Evolutionary conservation across 2,329 filamentous ascomycete genomes (phyloP).

Genomic region (Pyrenochaeta sp.): DNA sequence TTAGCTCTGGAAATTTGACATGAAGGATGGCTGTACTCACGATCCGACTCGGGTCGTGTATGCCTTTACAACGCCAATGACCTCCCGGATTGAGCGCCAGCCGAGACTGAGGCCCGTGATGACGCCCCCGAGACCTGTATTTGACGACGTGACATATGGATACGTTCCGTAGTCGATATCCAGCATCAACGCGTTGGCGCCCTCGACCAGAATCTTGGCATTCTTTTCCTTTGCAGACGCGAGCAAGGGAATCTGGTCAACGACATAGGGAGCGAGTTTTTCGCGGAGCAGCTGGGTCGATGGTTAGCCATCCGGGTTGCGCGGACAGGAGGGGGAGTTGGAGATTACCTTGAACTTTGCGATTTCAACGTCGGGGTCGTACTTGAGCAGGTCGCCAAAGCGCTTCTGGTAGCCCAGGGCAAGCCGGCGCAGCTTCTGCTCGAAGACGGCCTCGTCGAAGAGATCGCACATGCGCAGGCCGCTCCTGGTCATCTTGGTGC

Average conservation of each 20-base stretch:
- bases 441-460: slow-evolving; percentile 71
- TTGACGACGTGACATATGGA: slow-evolving; percentile 68
- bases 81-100: slow-evolving; percentile 66
- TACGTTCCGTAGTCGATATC: slow-evolving; percentile 67
- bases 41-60: slow-evolving; percentile 68
- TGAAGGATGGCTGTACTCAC: slow-evolving; percentile 20
- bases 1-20: slow-evolving; percentile 12
- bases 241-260: slow-evolving; percentile 73
- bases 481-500: slow-evolving; percentile 69
- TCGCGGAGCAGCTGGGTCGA: slow-evolving; percentile 59
- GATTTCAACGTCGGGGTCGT: slow-evolving; percentile 76
- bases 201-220: slow-evolving; percentile 71
- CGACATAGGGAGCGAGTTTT: slow-evolving; percentile 66
- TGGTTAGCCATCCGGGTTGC: background rate
- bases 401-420: slow-evolving; percentile 71
- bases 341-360: slow-evolving; percentile 65
- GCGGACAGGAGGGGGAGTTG: too few species aligned
- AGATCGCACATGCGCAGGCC: slow-evolving; percentile 73
- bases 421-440: slow-evolving; percentile 69
- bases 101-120: slow-evolving; percentile 69
- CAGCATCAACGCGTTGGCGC: slow-evolving; percentile 72
- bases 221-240: slow-evolving; percentile 65
- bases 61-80: slow-evolving; percentile 72
- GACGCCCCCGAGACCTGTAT: slow-evolving; percentile 66
- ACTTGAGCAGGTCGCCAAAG: slow-evolving; percentile 71